Base-by-base conservation (phyloP, 2,329 filamentous ascomycete species). In the Claviceps monticola region DNA sequence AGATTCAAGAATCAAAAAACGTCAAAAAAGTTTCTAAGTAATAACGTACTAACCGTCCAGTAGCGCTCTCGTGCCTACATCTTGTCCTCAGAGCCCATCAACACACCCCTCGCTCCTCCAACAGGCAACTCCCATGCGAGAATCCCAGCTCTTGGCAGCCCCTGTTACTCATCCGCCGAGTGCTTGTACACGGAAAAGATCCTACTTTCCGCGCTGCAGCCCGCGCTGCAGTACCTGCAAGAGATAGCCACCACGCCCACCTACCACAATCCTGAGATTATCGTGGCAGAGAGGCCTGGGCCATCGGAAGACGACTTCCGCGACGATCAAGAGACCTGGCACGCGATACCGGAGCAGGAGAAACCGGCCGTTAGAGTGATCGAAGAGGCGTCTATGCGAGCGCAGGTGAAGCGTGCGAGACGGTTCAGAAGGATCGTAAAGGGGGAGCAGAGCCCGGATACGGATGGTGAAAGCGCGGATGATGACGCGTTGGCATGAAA, bases 91-190 rank as follows among this genome's bases (percentile, higher is more conserved):
- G 68, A 77, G 4, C 73, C 76, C 0, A 58, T 76, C 0, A 76
- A 77, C 42, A 72, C 68, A 1, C 74, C 75, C 1, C 64, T 88
- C 6, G 68, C 75, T 0, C 75, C 76, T 0, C 69, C 76, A 1
- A 61, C 71, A 1, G 74, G 76, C 9, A 78, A 77, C 57, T 61
- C 66, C 0, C 57, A 63, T 14, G 66, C 68, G 2, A 58, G 61
- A 39, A 69, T 73, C 60, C 70, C 71, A 0, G 57, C 64, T 11
- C 70, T 76, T 44, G 83, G 84, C 5, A 84, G 79, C 56, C 84
- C 84, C 4, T 75, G 81, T 55, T 84, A 84, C 65, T 83, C 83
- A n/a, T 77, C 82, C 1, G 83, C 83, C 3, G 79, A 85, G 55
- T 59, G 66, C 1, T 61, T 72, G 37, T 72, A 80, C 59, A 68